phyloP scores from a whole-genome alignment of 495 filamentous ascomycete genomes.

The Chaetomium cochliodes region DNA sequence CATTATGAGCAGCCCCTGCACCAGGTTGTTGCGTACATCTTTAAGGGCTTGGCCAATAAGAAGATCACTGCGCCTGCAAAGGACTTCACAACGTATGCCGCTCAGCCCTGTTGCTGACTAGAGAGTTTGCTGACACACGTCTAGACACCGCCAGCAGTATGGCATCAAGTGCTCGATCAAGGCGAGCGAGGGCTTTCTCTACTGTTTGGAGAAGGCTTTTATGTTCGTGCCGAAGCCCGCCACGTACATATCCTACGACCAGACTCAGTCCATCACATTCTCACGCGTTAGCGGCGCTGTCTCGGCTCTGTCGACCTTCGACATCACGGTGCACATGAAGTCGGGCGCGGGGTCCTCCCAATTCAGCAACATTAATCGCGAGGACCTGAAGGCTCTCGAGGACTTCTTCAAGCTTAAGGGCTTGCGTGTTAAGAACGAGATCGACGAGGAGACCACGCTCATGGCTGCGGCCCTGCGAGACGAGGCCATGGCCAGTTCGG shows the following conservation, averaged over 20 bases:
- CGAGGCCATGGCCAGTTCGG: slow-evolving; percentile 70
- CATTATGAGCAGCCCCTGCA: slow-evolving; percentile 92
- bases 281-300: slow-evolving; percentile 93
- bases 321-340: slow-evolving; percentile 90
- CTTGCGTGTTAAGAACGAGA: slow-evolving; percentile 96
- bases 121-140: slow-evolving; percentile 18
- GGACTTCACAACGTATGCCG: slow-evolving; percentile 71
- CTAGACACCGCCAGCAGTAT: slow-evolving; percentile 82
- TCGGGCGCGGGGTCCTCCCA: slow-evolving; percentile 72
- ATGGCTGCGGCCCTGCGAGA: slow-evolving; percentile 78
- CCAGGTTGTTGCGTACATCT: slow-evolving; percentile 88
- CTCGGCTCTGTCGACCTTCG: slow-evolving; percentile 92
- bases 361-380: slow-evolving; percentile 98
- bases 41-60: slow-evolving; percentile 89
- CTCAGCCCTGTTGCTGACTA: background rate
- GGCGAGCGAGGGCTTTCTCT: slow-evolving; percentile 94
- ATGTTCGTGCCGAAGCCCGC: slow-evolving; percentile 99
- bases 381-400: slow-evolving; percentile 93
- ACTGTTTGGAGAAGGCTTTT: slow-evolving; percentile 96
- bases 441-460: slow-evolving; percentile 60
- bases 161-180: slow-evolving; percentile 99
- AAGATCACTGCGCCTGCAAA: slow-evolving; percentile 90
- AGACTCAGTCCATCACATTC: slow-evolving; percentile 85
- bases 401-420: slow-evolving; percentile 93
- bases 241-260: slow-evolving; percentile 91